These are phyloP conservation scores for Ophiosphaerella narmari DNA, from an alignment of 2,329 filamentous ascomycete genomes.

Conservation along the genomic window DNA sequence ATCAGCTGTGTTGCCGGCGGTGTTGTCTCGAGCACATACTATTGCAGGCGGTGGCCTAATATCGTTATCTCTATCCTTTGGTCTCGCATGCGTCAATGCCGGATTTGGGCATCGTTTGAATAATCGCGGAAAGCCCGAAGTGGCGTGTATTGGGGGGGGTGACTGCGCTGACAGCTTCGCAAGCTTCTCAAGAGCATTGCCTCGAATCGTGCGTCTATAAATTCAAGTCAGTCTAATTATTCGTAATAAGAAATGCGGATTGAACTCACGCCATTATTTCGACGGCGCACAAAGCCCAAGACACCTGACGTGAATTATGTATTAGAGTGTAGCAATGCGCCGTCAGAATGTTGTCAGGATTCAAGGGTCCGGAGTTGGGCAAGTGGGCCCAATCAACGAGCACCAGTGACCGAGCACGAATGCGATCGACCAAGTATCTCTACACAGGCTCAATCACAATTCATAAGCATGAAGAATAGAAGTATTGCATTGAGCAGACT, in stretches of 20 bases:
- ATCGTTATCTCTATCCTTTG: constrained; percentile 5
- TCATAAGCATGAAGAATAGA: neutral
- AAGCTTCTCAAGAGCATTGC: constrained; percentile 57
- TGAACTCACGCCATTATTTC: constrained; percentile 10
- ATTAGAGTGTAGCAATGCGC: constrained; percentile 5
- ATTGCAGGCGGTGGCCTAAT: constrained; percentile 42
- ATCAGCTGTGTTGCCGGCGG: neutral
- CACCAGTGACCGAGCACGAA: neutral
- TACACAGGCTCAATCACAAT: neutral
- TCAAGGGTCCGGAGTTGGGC: constrained; percentile 7
- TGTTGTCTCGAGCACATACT: constrained; percentile 26
- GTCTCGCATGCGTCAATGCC: constrained; percentile 16
- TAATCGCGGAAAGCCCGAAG: constrained; percentile 48
- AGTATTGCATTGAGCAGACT: neutral
- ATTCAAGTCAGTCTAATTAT: constrained; percentile 1
- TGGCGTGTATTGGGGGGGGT: constrained; percentile 27
- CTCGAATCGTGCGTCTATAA: constrained; percentile 46
- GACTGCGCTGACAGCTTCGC: constrained; percentile 53
- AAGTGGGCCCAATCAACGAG: neutral
- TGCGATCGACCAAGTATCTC: neutral
- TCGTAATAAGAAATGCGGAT: neutral
- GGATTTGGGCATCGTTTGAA: constrained; percentile 46
- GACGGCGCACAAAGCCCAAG: neutral
- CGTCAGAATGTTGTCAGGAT: constrained; percentile 12
- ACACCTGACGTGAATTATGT: too few species aligned